These are phyloP conservation scores for Botrytis squamosa DNA, from an alignment of 2,329 filamentous ascomycete species.

Conservation along the genomic window DNA sequence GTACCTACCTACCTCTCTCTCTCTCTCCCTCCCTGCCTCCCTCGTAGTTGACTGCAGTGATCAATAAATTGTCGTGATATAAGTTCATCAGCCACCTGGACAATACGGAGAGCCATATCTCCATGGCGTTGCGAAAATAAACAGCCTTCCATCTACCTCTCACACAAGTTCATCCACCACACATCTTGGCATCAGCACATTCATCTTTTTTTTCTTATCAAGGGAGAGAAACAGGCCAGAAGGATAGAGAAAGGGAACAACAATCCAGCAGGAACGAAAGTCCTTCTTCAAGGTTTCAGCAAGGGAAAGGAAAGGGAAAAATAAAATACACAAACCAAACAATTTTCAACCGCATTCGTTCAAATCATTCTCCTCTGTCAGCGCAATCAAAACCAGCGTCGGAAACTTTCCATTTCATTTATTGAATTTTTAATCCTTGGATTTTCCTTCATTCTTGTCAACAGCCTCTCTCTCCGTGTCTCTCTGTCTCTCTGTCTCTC, in stretches of 20 bases:
- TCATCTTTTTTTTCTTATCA: constrained; percentile 15
- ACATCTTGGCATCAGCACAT: constrained; percentile 11
- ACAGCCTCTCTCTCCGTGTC: background rate
- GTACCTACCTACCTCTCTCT: background rate
- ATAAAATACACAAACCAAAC: background rate
- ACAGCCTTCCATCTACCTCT: background rate
- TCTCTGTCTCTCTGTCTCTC: background rate
- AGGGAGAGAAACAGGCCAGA: background rate
- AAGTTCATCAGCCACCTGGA: background rate
- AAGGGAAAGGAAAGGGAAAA: background rate
- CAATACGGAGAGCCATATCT: background rate
- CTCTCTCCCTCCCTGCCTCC: background rate
- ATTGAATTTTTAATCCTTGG: background rate
- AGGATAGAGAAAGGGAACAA: background rate
- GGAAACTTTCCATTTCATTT: background rate
- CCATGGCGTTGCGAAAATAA: background rate
- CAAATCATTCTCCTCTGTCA: background rate
- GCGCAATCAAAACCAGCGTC: constrained; percentile 5
- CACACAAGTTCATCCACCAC: background rate
- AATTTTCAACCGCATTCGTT: background rate
- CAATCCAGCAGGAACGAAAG: background rate
- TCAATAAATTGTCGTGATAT: background rate
- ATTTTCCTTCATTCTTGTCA: constrained; percentile 8
- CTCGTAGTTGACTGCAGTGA: background rate
- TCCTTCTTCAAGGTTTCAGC: background rate